Conservation (phyloP, 2,329 filamentous ascomycete genomes). For the Leptodontidium sp. region DNA sequence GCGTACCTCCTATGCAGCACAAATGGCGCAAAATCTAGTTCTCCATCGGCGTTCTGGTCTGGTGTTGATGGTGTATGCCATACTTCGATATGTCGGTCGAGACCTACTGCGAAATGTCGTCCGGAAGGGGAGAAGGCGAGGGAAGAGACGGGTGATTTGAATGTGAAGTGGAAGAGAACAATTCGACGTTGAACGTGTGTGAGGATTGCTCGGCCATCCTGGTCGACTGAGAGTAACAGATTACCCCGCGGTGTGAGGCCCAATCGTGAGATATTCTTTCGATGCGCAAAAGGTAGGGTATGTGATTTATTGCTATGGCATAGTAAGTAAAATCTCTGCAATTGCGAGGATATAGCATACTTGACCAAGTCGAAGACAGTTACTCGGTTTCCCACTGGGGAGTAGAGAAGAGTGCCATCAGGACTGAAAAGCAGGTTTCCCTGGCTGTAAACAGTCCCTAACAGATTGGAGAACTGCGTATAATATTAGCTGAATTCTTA, state of each 20-base stretch:
- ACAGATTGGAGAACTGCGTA: constrained; percentile 92
- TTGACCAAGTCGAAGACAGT: constrained; percentile 96
- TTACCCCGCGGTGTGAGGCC: constrained; percentile 91
- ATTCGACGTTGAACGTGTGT: constrained; percentile 89
- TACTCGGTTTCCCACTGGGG: constrained; percentile 94
- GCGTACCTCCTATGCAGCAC: constrained; percentile 85
- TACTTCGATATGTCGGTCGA: constrained; percentile 89
- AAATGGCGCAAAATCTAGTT: constrained; percentile 94
- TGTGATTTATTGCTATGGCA: constrained; percentile 79
- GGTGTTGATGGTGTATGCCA: constrained; percentile 96
- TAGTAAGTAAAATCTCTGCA: constrained; percentile 20
- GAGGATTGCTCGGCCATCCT: constrained; percentile 91
- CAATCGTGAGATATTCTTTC: constrained; percentile 89
- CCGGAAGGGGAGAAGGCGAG: constrained; percentile 93
- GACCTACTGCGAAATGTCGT: constrained; percentile 85
- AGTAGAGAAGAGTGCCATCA: constrained; percentile 94
- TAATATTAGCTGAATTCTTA: constrained; percentile 1
- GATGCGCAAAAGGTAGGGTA: constrained; percentile 89
- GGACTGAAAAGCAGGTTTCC: constrained; percentile 97
- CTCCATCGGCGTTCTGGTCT: constrained; percentile 78
- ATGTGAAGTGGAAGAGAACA: constrained; percentile 94
- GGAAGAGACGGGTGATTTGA: constrained; percentile 81
- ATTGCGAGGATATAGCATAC: constrained; percentile 53
- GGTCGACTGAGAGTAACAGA: constrained; percentile 89
- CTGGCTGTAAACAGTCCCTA: constrained; percentile 98